These are phyloP conservation scores for Geotrichum reessii DNA, from an alignment of 1,139 yeast species.

Conservation along the genomic window DNA sequence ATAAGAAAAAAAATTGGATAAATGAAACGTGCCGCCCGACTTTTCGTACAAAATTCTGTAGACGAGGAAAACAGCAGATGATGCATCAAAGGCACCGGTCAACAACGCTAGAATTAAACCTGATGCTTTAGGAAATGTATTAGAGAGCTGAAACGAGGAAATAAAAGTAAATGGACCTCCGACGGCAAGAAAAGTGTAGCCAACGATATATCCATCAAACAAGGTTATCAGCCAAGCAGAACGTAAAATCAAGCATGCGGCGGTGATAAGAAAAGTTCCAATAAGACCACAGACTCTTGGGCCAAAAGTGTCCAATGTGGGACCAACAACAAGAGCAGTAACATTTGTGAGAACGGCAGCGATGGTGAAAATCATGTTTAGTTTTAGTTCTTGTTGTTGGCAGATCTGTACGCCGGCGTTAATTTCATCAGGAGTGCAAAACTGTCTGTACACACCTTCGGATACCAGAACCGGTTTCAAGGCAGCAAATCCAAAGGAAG, in stretches of 20 bases:
- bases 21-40: constrained; percentile 31
- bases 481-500: constrained; percentile 89
- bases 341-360: constrained; percentile 88
- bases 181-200: constrained; percentile 62
- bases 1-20: constrained; percentile 55
- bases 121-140: constrained; percentile 62
- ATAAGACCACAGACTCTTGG: constrained; percentile 73
- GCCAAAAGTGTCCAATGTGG: constrained; percentile 68
- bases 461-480: constrained; percentile 70
- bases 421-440: constrained; percentile 42
- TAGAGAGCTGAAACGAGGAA: constrained; percentile 72
- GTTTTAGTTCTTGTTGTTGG: constrained; percentile 67
- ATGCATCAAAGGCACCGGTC: constrained; percentile 75
- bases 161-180: constrained; percentile 83
- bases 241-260: constrained; percentile 49
- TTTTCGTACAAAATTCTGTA: constrained; percentile 61
- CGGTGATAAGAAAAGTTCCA: constrained; percentile 54
- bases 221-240: constrained; percentile 35
- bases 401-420: constrained; percentile 40
- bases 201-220: constrained; percentile 57
- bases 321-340: constrained; percentile 76
- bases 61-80: constrained; percentile 63
- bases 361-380: constrained; percentile 75
- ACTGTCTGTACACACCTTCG: constrained; percentile 68
- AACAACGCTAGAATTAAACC: constrained; percentile 66